Percentiles rank a stretch among this genome's conserved stretches.
Conservation (phyloP, 305 asterid genomes). For the Fraxinus sp. region DNA sequence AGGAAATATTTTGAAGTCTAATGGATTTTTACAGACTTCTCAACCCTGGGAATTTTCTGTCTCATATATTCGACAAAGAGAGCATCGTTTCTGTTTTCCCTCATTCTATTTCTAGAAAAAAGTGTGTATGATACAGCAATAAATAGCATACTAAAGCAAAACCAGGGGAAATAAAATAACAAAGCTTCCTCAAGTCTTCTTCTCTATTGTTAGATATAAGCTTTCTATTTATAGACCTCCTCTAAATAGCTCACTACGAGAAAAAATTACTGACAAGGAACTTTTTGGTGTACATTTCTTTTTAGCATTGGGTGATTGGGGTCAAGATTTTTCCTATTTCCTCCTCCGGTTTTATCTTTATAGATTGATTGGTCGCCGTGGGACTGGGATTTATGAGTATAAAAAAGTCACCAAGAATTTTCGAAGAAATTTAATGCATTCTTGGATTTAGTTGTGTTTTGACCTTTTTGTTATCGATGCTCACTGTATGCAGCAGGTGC, state of each 20-base stretch:
- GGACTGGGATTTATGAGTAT: not conserved
- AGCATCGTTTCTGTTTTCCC: not conserved
- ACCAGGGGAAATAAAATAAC: not conserved
- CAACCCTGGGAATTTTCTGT: not conserved
- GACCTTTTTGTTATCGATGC: conserved; percentile 3
- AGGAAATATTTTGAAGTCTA: not conserved
- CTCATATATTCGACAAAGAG: not conserved
- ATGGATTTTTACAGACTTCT: not conserved
- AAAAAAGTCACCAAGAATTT: not conserved
- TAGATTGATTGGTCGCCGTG: not conserved
- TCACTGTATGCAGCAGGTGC: conserved; percentile 41
- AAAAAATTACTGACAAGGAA: not conserved
- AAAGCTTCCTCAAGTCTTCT: not conserved
- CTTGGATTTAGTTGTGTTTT: not conserved
- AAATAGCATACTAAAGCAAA: not conserved
- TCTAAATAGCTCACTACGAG: not conserved
- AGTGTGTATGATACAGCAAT: not conserved
- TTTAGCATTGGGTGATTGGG: not conserved
- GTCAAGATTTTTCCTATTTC: not conserved
- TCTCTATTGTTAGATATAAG: not conserved
- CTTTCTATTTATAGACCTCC: not conserved
- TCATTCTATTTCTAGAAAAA: not conserved
- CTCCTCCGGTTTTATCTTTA: not conserved
- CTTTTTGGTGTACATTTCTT: not conserved
- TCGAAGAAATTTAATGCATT: not conserved